phyloP scores from a whole-genome alignment of 352 stramenopile species.

The Nothophytophthora sp. region DNA sequence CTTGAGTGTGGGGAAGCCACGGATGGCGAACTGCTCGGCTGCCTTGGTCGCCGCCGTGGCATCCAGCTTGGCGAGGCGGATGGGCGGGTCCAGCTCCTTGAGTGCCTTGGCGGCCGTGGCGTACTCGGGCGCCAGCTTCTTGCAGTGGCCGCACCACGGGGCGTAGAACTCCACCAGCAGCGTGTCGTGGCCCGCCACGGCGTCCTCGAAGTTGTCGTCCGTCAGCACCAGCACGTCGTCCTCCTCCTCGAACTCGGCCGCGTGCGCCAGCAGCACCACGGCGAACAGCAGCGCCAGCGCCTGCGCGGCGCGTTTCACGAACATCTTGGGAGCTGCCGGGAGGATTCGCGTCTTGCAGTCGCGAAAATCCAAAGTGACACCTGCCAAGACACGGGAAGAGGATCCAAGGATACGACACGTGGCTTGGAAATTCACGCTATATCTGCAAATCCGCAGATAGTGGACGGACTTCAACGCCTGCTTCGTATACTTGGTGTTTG shows the following conservation, averaged over 20 bases:
- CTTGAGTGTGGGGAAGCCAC: conserved; percentile 92
- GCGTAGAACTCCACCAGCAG: conserved; percentile 92
- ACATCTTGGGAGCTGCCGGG: conserved; percentile 26
- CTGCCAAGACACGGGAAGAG: neutral
- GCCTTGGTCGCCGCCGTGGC: conserved; percentile 83
- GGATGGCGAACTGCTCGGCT: conserved; percentile 78
- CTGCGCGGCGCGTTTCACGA: conserved; percentile 56
- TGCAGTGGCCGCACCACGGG: conserved; percentile 89
- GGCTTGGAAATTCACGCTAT: neutral
- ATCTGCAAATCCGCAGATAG: conserved; percentile 15
- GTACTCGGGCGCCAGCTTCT: conserved; percentile 87
- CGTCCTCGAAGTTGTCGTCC: conserved; percentile 92
- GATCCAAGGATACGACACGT: neutral
- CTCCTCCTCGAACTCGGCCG: conserved; percentile 79
- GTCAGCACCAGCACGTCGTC: conserved; percentile 92
- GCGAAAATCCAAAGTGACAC: conserved; percentile 54
- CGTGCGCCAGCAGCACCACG: conserved; percentile 43
- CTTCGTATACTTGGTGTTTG: neutral
- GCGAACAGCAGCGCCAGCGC: conserved; percentile 49
- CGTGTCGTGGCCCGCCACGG: conserved; percentile 79
- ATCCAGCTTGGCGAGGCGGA: conserved; percentile 90
- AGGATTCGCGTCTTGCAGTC: conserved; percentile 10
- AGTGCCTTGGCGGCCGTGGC: conserved; percentile 84
- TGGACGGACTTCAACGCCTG: conserved; percentile 2
- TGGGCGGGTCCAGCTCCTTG: conserved; percentile 68